These are phyloP conservation scores for Yamadazyma trypodendri DNA, from an alignment of 1,139 yeast genomes.

Conservation along the genomic window DNA sequence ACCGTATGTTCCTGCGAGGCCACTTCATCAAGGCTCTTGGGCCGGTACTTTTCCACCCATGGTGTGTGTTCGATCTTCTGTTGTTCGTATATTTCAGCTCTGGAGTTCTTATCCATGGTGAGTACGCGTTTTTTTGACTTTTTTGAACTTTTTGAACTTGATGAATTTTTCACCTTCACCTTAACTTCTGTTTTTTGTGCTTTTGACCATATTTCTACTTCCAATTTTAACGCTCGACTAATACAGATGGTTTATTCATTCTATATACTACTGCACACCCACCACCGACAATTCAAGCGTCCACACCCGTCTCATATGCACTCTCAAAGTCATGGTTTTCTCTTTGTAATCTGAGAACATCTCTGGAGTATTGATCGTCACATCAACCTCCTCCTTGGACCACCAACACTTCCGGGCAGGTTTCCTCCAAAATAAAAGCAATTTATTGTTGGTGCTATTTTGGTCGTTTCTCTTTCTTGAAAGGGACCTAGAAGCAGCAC, in stretches of 20 bases:
- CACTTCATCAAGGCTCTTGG: conserved; percentile 78
- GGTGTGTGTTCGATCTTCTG: conserved; percentile 58
- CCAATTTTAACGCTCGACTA: too few relatives aligned
- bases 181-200: too few relatives aligned
- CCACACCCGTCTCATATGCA: conserved; percentile 82
- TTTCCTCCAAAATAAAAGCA: conserved; percentile 91
- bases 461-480: conserved; percentile 41
- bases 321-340: conserved; percentile 38
- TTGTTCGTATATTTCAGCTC: conserved; percentile 34
- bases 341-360: conserved; percentile 24
- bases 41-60: conserved; percentile 84
- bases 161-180: too few relatives aligned
- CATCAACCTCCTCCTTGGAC: conserved; percentile 65
- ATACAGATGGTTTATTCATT: too few relatives aligned
- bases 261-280: conserved; percentile 45
- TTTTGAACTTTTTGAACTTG: background rate
- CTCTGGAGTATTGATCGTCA: conserved; percentile 38
- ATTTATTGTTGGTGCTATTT: conserved; percentile 54
- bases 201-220: background rate
- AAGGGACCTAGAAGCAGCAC: conserved; percentile 56
- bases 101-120: conserved; percentile 13
- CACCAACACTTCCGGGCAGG: conserved; percentile 99
- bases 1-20: conserved; percentile 93
- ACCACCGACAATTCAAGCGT: conserved; percentile 70
- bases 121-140: background rate